These are phyloP conservation scores for Mucor lusitanicus DNA, from an alignment of 371 early-diverging fungal genomes.

Conservation along the genomic window DNA sequence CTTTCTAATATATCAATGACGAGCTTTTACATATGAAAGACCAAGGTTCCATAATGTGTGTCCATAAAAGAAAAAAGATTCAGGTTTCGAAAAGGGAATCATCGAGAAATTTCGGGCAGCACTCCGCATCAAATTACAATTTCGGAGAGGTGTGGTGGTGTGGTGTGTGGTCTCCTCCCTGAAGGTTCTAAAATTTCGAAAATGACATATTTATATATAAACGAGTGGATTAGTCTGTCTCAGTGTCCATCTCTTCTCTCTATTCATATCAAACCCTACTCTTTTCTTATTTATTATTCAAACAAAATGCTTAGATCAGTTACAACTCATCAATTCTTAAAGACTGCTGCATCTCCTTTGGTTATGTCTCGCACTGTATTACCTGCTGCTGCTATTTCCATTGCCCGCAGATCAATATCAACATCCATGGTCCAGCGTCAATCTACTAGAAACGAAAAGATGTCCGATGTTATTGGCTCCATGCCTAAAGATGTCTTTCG, in stretches of 20 bases:
- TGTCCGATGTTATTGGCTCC: not conserved
- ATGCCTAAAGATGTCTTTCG: slow-evolving; percentile 16
- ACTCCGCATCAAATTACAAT: not conserved
- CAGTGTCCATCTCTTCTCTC: not conserved
- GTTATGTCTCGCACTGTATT: not conserved
- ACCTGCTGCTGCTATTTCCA: not conserved
- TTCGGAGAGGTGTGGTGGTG: not conserved
- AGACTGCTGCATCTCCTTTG: not conserved
- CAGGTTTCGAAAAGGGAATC: not conserved
- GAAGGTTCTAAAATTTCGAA: not conserved
- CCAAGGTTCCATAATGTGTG: not conserved
- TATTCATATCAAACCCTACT: not conserved
- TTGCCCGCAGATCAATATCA: not conserved
- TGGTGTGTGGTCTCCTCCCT: too few species aligned
- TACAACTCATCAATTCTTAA: not conserved
- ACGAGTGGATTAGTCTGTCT: not conserved
- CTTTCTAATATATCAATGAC: not conserved
- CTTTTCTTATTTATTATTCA: not conserved
- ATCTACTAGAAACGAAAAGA: not conserved
- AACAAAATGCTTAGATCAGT: not conserved
- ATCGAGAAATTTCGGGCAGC: not conserved
- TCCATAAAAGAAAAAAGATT: not conserved
- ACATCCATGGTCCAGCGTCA: not conserved
- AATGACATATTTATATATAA: not conserved
- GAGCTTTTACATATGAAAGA: not conserved